These are phyloP conservation scores for Melampsora larici-populina DNA, from an alignment of 1,284 basidiomycete genomes.

Conservation along the genomic window DNA sequence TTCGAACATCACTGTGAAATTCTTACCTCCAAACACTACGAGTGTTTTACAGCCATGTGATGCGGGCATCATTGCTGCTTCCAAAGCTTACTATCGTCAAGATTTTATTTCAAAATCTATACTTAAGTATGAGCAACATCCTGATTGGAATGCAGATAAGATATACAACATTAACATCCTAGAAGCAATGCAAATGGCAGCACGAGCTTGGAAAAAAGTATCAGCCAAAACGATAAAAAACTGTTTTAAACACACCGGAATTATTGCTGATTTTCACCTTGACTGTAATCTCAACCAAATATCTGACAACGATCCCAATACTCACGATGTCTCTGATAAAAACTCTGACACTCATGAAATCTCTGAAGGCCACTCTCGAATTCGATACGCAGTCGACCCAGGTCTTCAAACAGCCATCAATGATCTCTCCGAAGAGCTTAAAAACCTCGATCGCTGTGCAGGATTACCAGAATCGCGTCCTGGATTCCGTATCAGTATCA, in stretches of 20 bases:
- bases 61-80: constrained; percentile 53
- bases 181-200: constrained; percentile 52
- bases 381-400: no score
- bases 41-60: constrained; percentile 52
- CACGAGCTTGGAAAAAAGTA: background rate
- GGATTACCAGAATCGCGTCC: background rate
- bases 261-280: background rate
- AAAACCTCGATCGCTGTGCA: background rate
- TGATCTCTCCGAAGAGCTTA: no score
- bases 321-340: no score
- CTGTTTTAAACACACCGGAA: background rate
- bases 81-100: constrained; percentile 54
- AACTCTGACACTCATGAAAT: no score
- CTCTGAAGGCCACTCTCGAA: no score
- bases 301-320: no score
- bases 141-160: constrained; percentile 48
- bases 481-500: background rate
- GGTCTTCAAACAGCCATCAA: no score
- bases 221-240: background rate
- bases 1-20: constrained; percentile 51
- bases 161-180: constrained; percentile 55
- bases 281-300: no score
- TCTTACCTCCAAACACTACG: constrained; percentile 53
- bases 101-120: constrained; percentile 39
- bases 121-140: background rate